phyloP scores from a whole-genome alignment of 352 stramenopile genomes.

The Phytophthora sansomeana region DNA sequence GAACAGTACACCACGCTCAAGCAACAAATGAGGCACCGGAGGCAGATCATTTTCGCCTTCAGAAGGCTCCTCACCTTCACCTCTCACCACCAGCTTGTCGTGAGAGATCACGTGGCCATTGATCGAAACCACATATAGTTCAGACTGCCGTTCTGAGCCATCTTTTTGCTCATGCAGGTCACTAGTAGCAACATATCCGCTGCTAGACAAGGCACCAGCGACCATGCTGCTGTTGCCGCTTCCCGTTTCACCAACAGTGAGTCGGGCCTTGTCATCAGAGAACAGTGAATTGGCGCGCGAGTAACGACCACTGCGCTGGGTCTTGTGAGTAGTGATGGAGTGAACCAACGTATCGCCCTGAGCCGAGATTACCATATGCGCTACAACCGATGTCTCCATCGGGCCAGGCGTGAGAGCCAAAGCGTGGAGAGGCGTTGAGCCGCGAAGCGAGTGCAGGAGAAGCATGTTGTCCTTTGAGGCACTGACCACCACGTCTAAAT shows the following conservation, averaged over 20 bases:
- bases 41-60: slow-evolving; percentile 23
- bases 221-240: slow-evolving; percentile 47
- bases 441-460: slow-evolving; percentile 79
- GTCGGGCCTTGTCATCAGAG: slow-evolving; percentile 52
- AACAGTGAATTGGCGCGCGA: slow-evolving; percentile 52
- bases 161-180: slow-evolving; percentile 34
- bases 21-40: slow-evolving; percentile 54
- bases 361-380: slow-evolving; percentile 79
- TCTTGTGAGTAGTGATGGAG: slow-evolving; percentile 55
- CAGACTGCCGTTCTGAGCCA: slow-evolving; percentile 60
- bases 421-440: slow-evolving; percentile 75
- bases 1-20: slow-evolving; percentile 77
- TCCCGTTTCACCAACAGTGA: slow-evolving; percentile 42
- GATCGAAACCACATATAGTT: slow-evolving; percentile 85
- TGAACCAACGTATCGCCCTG: slow-evolving; percentile 81
- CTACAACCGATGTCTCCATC: slow-evolving; percentile 58
- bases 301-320: slow-evolving; percentile 40
- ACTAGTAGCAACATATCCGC: slow-evolving; percentile 39
- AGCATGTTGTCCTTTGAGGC: slow-evolving; percentile 80
- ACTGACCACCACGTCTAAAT: slow-evolving; percentile 85
- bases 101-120: slow-evolving; percentile 81
- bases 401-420: slow-evolving; percentile 63
- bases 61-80: slow-evolving; percentile 34
- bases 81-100: slow-evolving; percentile 52
- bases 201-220: slow-evolving; percentile 44